Conservation (phyloP, 768 basidiomycete species). For the Phlebiopsis gigantea region DNA sequence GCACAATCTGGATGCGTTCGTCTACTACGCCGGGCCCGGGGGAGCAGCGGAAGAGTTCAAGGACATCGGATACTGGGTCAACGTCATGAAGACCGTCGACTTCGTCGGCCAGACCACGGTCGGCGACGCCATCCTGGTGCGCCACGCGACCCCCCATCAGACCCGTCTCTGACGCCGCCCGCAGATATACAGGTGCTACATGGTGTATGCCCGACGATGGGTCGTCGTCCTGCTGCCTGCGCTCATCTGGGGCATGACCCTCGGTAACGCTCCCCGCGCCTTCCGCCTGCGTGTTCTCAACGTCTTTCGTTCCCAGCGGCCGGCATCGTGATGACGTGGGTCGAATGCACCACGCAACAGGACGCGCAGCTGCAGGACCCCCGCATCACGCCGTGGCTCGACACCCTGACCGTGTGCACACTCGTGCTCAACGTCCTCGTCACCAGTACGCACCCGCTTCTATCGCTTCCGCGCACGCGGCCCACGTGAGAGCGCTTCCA, state of each 20-base stretch:
- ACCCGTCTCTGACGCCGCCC: neutral
- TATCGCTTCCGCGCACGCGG: neutral
- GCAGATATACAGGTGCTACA: constrained; percentile 9
- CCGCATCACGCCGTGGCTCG: constrained; percentile 6
- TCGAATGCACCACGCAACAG: constrained; percentile 1
- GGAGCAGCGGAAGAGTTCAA: constrained; percentile 29
- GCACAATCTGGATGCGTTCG: constrained; percentile 38
- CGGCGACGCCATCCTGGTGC: constrained; percentile 39
- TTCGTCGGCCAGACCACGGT: constrained; percentile 39
- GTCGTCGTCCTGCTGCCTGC: neutral
- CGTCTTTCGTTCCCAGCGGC: neutral
- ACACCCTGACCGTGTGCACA: constrained; percentile 5
- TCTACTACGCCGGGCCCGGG: constrained; percentile 25
- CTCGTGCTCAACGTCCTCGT: constrained; percentile 9
- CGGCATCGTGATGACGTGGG: constrained; percentile 5
- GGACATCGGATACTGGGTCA: constrained; percentile 33
- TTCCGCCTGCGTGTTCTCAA: neutral
- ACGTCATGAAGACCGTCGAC: constrained; percentile 36
- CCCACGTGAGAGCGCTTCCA: no score
- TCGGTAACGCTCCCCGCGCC: neutral
- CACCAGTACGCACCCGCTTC: constrained; percentile 3
- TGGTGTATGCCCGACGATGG: constrained; percentile 5
- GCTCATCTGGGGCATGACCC: constrained; percentile 1
- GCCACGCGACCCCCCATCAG: neutral
- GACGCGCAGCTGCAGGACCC: constrained; percentile 3